These are phyloP conservation scores for Mrakia frigida DNA, from an alignment of 768 basidiomycete genomes.

Conservation along the genomic window DNA sequence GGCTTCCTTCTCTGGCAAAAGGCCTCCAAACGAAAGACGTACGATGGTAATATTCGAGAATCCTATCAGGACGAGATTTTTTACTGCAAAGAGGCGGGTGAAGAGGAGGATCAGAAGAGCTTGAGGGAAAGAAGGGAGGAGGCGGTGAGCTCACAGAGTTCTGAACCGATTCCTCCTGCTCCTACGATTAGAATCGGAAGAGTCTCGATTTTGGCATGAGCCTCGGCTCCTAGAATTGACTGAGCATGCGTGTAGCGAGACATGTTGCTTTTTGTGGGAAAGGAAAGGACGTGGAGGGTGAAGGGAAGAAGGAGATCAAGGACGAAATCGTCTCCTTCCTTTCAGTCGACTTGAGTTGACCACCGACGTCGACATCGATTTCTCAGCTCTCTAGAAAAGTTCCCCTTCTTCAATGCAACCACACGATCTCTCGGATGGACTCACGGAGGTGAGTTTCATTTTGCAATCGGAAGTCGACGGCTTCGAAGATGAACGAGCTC, in stretches of 20 bases:
- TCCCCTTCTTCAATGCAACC: background rate
- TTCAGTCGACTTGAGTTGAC: background rate
- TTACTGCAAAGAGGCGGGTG: conserved; percentile 56
- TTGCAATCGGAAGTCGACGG: too few relatives aligned
- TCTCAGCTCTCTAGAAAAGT: background rate
- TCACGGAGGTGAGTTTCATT: too few relatives aligned
- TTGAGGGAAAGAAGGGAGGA: background rate
- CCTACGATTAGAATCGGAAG: conserved; percentile 72
- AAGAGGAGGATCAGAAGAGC: background rate
- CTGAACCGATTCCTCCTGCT: conserved; percentile 95
- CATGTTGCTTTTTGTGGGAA: background rate
- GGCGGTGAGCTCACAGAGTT: conserved; percentile 60
- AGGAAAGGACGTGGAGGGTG: background rate
- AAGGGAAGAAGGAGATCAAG: background rate
- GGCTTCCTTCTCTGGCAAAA: background rate
- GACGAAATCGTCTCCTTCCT: background rate
- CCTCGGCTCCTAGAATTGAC: conserved; percentile 20
- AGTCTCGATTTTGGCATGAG: conserved; percentile 33
- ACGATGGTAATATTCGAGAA: conserved; percentile 82
- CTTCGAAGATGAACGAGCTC: background rate
- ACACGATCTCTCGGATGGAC: background rate
- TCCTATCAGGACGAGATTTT: conserved; percentile 88
- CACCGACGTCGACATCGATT: background rate
- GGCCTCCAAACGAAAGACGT: conserved; percentile 23
- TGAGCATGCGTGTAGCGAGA: conserved; percentile 25